Conservation (phyloP, 768 basidiomycete species). For the Rhizopogon vinicolor region DNA sequence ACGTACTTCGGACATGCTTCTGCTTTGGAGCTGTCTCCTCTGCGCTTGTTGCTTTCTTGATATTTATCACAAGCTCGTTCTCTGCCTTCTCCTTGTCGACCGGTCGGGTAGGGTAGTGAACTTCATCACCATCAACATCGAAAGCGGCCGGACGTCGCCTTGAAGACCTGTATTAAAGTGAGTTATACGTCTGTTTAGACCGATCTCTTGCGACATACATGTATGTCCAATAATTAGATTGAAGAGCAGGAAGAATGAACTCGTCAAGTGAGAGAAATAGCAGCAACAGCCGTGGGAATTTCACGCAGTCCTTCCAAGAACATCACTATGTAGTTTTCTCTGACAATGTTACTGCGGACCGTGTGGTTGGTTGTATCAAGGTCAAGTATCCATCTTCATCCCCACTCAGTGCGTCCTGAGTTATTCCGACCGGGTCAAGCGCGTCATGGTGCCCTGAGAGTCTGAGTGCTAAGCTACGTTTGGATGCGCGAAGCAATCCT, state of each 20-base stretch:
- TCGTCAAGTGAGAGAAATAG: neutral
- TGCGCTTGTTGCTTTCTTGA: conserved; percentile 96
- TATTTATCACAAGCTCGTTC: conserved; percentile 86
- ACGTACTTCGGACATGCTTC: conserved; percentile 97
- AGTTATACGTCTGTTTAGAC: neutral
- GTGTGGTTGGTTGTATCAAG: no score
- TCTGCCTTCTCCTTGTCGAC: conserved; percentile 99
- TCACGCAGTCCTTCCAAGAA: no score
- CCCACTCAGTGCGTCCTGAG: no score
- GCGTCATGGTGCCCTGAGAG: no score
- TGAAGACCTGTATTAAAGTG: conserved; percentile 22
- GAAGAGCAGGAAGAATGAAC: neutral
- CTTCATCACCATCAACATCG: conserved; percentile 73
- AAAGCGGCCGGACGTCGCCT: conserved; percentile 37
- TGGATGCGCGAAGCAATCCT: no score
- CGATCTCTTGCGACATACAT: conserved; percentile 6
- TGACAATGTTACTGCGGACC: no score
- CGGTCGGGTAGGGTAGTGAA: conserved; percentile 93
- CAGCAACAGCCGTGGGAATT: neutral
- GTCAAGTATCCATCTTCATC: no score
- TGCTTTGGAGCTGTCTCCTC: conserved; percentile 98
- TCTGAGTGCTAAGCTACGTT: no score
- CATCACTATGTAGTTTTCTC: no score
- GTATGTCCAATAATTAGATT: conserved; percentile 4
- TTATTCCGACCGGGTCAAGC: no score